Conservation (phyloP, 2,329 filamentous ascomycete genomes). For the Thelonectria olida region DNA sequence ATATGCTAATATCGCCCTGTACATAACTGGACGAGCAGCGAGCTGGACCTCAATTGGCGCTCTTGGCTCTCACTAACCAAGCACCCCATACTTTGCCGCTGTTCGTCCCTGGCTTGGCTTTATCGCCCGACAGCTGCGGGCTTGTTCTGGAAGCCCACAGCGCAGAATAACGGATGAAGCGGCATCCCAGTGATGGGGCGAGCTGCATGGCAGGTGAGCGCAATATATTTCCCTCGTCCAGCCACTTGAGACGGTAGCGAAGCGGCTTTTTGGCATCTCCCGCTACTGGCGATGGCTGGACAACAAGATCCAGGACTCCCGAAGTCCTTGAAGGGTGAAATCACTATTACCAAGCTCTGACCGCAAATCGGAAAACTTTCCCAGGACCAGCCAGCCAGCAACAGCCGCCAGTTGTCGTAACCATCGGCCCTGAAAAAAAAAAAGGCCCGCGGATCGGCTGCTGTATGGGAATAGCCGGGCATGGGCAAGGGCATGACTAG, state of each 20-base stretch:
- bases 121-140: constrained; percentile 11
- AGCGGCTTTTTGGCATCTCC: background rate
- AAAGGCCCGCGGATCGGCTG: constrained; percentile 24
- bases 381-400: constrained; percentile 3
- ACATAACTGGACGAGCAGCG: background rate
- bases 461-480: constrained; percentile 22
- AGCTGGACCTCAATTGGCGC: constrained; percentile 17
- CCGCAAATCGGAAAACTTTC: background rate
- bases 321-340: background rate
- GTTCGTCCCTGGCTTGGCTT: constrained; percentile 29
- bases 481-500: constrained; percentile 5
- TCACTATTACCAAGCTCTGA: constrained; percentile 10
- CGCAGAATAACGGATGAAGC: constrained; percentile 19
- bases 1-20: too few relatives aligned
- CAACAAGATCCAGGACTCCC: background rate
- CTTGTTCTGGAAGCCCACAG: constrained; percentile 28
- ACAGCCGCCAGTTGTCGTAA: background rate
- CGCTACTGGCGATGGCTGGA: constrained; percentile 5
- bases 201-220: constrained; percentile 7
- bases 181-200: constrained; percentile 16
- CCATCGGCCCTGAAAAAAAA: constrained; percentile 8
- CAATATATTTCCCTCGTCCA: constrained; percentile 20
- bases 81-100: constrained; percentile 33
- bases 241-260: background rate
- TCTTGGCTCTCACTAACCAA: constrained; percentile 23